Base-by-base conservation (phyloP, 2,329 filamentous ascomycete genomes). In the Penicillium occitanis region DNA sequence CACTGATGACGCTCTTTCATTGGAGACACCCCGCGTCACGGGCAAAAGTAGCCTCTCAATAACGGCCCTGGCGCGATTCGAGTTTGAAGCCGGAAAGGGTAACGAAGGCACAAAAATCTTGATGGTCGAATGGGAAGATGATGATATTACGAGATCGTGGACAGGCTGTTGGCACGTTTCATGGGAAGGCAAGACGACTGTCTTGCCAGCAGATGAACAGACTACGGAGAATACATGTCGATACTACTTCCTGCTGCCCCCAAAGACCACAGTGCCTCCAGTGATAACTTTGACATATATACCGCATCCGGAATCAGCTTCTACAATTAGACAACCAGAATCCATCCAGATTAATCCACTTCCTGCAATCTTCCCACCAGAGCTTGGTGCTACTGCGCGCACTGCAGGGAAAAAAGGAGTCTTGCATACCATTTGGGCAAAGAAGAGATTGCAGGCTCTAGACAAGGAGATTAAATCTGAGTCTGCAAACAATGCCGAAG, bases 51-150 rank as follows among this genome's bases (percentile, higher is more conserved):
- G 10, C 17, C 73, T 83, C 73, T 78, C 78, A 0, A 77, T 82
- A 57, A 86, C 85, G 65, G 89, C 89, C n/a, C 83, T 92, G 55
- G 90, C 92, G 55, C 89, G 93, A 67, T 97, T 96, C 78, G 93
- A 97, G 76, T 96, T 96, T 75, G 90, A 93, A 78, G 83, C 87
- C 0, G 90, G 88, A 42, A 87, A 86, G 75, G 90, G 88, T 60
- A 91, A 92, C 72, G 90, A 93, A 70, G 92, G 92, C 48, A 96
- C 92, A 69, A 97, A 96, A 81, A 89, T 97, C 69, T 82, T 97
- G 71, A 95, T 97, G 92, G 89, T 96, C 46, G 92, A 97, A 77
- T 97, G 93, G 93, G 88, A 91, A 75, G 87, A 89, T 62, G 85
- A 86, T 70, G 80, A 84, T 67, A 77, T 80, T 50, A 83, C 80